These are phyloP conservation scores for Metschnikowia aberdeeniae DNA, from an alignment of 805 yeast genomes.

Conservation along the genomic window DNA sequence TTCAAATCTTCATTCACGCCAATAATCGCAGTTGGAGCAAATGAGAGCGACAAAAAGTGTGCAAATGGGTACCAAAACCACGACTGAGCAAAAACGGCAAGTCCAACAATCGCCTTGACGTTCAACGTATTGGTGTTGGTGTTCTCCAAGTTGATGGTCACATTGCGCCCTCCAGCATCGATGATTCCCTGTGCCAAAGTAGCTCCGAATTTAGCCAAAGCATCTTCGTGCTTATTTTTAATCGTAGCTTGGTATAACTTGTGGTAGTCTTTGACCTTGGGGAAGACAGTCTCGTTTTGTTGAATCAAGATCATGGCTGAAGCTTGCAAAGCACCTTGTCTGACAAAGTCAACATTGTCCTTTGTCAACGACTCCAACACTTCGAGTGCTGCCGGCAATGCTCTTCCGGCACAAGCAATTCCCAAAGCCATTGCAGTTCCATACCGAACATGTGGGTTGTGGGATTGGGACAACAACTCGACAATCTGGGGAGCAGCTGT, in stretches of 20 bases:
- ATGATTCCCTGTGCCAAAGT: conserved; percentile 95
- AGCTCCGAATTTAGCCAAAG: conserved; percentile 96
- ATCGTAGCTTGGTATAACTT: conserved; percentile 73
- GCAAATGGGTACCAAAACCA: conserved; percentile 99
- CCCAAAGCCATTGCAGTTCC: conserved; percentile 98
- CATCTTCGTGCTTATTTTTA: conserved; percentile 88
- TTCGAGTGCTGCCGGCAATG: conserved; percentile 81
- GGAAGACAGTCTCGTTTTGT: conserved; percentile 77
- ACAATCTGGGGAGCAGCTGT: conserved; percentile 94
- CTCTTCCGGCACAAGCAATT: conserved; percentile 95
- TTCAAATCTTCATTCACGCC: conserved; percentile 83
- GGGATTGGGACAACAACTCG: conserved; percentile 86
- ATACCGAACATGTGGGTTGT: conserved; percentile 96
- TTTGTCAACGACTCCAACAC: conserved; percentile 88
- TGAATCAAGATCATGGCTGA: conserved; percentile 84
- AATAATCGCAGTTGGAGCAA: conserved; percentile 85
- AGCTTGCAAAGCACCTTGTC: conserved; percentile 96
- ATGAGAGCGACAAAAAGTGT: conserved; percentile 87
- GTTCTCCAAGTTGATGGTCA: conserved; percentile 88
- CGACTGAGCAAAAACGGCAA: conserved; percentile 83
- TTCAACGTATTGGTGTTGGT: conserved; percentile 85
- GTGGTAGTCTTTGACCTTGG: conserved; percentile 74
- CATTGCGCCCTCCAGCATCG: conserved; percentile 98
- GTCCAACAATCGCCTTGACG: conserved; percentile 86
- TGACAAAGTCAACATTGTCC: conserved; percentile 94